Evolutionary conservation across 345 rosid genomes (phyloP).

Genomic region (Euphorbia peplus): DNA sequence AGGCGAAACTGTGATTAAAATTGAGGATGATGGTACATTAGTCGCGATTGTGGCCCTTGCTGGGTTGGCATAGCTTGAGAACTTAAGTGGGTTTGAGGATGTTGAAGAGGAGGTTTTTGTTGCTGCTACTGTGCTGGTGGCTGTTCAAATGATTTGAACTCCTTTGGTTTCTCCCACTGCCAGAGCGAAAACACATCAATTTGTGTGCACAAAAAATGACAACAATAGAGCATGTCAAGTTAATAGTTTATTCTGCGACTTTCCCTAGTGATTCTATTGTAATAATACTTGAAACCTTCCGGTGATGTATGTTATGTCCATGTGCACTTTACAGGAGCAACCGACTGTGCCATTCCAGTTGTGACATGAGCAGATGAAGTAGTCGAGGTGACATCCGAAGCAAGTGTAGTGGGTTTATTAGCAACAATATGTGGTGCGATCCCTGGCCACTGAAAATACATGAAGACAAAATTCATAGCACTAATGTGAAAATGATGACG

Average conservation of each 20-base stretch:
- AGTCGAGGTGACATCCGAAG: slow-evolving; percentile 47
- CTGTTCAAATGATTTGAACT: slow-evolving; percentile 56
- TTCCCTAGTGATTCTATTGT: slow-evolving; percentile 74
- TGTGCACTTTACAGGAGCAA: slow-evolving; percentile 53
- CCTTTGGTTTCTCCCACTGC: slow-evolving; percentile 98
- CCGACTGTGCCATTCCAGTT: slow-evolving; percentile 34
- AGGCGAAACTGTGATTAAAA: slow-evolving; percentile 48
- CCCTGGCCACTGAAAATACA: slow-evolving; percentile 61
- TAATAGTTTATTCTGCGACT: slow-evolving; percentile 63
- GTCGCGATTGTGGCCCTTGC: slow-evolving; percentile 61
- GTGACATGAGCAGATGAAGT: slow-evolving; percentile 35
- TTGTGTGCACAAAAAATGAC: slow-evolving; percentile 3
- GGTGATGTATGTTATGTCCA: slow-evolving; percentile 99
- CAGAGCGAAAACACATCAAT: slow-evolving; percentile 19
- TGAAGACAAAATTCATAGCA: slow-evolving; percentile 15
- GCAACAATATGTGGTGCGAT: slow-evolving; percentile 39
- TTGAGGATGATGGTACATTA: slow-evolving; percentile 50
- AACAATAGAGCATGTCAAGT: slow-evolving; percentile 8
- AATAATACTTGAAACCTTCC: slow-evolving; percentile 93
- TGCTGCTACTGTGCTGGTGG: slow-evolving; percentile 17
- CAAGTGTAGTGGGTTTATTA: slow-evolving; percentile 38
- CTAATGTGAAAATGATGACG: background rate
- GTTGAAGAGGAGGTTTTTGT: slow-evolving; percentile 50
- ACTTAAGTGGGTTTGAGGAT: slow-evolving; percentile 47
- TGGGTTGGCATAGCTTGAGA: slow-evolving; percentile 46